Base-by-base conservation (phyloP, 2,329 filamentous ascomycete genomes). In the Colletotrichum sidae region DNA sequence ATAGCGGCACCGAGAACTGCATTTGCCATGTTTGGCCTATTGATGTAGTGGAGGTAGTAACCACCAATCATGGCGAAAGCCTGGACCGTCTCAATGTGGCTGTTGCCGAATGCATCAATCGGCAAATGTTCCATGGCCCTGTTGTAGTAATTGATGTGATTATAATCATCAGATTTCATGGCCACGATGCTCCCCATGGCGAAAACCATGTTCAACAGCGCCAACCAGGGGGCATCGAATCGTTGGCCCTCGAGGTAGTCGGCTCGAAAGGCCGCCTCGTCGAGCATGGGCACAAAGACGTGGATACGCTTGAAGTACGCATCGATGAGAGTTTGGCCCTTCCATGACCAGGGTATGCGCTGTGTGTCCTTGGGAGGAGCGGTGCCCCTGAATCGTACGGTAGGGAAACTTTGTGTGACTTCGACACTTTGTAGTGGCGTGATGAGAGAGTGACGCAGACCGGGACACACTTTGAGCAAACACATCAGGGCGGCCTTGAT, bases 11-110 rank as follows among this genome's bases (percentile, higher is more conserved):
- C 91, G 72, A 91, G 86, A 9, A 93, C 82, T 33, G 90, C 88
- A 73, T 92, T 92, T 13, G 90, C 91, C 81, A 93, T 90, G 72
- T 93, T 93, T 2, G 91, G 91, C 17, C 90, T 84, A 77, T 92
- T 92, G 70, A 91, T 87, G 72, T 93, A 93, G 75, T 93, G 91
- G 60, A 93, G 85, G 73, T 94, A 94, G 78, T 89, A 92, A 35
- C 91, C 91, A 45, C 90, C 90, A 70, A 93, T 88, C 34, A 94
- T 82, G 3, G 88, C 87, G 13, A 93, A 77, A 1, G 91, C 88
- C 73, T 94, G 91, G 3, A 93, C 83, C 0, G 87, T 90, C 74
- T 93, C 90, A n/a, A 93, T 80, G 70, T 90, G 72, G 9, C 72
- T 74, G 25, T 69, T 90, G 3, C 89, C 90, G 57, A 92, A 86